phyloP scores from a whole-genome alignment of 306 rosid genomes.

The Alnus glutinosa region DNA sequence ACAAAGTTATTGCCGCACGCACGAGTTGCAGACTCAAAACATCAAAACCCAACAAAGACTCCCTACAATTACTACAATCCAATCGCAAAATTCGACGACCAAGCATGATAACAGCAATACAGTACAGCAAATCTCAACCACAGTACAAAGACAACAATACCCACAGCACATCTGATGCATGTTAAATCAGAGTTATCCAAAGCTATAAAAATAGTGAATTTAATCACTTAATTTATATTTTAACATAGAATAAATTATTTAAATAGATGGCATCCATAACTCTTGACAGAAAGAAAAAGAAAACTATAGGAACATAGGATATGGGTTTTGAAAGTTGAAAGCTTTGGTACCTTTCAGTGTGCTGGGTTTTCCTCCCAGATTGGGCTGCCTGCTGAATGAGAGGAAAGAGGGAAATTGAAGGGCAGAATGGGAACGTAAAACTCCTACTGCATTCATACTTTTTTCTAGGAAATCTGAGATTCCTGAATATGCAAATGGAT shows the following conservation, averaged over 20 bases:
- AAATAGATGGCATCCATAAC: background rate
- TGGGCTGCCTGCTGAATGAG: slow-evolving; percentile 31
- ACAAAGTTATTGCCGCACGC: background rate
- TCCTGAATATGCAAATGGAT: slow-evolving; percentile 8
- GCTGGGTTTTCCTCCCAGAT: slow-evolving; percentile 42
- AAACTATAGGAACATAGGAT: background rate
- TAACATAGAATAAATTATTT: no score
- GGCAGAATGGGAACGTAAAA: slow-evolving; percentile 26
- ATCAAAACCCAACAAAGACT: background rate
- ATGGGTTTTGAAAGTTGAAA: background rate
- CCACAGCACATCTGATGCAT: background rate
- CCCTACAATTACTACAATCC: background rate
- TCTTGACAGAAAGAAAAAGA: background rate
- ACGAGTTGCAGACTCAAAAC: background rate
- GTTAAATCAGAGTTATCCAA: no score
- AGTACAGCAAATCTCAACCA: background rate
- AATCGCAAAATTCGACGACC: background rate
- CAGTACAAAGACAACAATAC: background rate
- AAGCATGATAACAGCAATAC: background rate
- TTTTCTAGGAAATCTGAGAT: slow-evolving; percentile 21
- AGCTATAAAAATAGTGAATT: no score
- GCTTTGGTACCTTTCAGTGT: slow-evolving; percentile 38
- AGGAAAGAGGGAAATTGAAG: slow-evolving; percentile 34
- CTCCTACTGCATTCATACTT: slow-evolving; percentile 36
- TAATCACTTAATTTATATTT: no score